phyloP scores from a whole-genome alignment of 305 asterid species.

The Striga hermonthica region DNA sequence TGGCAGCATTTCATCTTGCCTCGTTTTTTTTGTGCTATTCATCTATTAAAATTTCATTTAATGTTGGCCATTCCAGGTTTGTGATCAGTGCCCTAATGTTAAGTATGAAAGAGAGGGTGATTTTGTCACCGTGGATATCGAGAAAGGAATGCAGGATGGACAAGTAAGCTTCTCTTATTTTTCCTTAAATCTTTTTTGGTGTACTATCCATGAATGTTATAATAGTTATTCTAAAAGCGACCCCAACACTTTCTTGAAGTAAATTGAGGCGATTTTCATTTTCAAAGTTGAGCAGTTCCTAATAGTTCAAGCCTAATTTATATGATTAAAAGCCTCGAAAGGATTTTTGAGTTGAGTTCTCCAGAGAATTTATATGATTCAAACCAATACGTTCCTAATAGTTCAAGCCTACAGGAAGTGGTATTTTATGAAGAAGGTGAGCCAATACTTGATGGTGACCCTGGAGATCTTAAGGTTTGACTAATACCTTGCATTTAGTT shows the following conservation, averaged over 20 bases:
- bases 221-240: not conserved
- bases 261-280: not conserved
- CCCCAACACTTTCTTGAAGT: not conserved
- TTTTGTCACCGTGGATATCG: conserved; percentile 87
- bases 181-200: not conserved
- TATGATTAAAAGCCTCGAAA: not conserved
- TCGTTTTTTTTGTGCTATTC: conserved; percentile 16
- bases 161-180: conserved; percentile 50
- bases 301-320: not conserved
- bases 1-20: conserved; percentile 10
- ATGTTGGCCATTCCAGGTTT: conserved; percentile 55
- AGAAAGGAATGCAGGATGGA: conserved; percentile 97
- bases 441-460: conserved; percentile 90
- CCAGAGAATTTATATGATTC: no score
- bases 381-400: conserved; percentile 5
- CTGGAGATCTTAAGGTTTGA: conserved; percentile 89
- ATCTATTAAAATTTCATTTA: conserved; percentile 1
- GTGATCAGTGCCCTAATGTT: conserved; percentile 93
- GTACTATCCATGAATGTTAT: not conserved
- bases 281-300: not conserved
- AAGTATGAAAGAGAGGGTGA: conserved; percentile 93
- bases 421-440: conserved; percentile 93
- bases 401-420: conserved; percentile 59
- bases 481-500: conserved; percentile 13
- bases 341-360: not conserved